Conservation (phyloP, 257 asterid genomes). For the Solanum commersonii region DNA sequence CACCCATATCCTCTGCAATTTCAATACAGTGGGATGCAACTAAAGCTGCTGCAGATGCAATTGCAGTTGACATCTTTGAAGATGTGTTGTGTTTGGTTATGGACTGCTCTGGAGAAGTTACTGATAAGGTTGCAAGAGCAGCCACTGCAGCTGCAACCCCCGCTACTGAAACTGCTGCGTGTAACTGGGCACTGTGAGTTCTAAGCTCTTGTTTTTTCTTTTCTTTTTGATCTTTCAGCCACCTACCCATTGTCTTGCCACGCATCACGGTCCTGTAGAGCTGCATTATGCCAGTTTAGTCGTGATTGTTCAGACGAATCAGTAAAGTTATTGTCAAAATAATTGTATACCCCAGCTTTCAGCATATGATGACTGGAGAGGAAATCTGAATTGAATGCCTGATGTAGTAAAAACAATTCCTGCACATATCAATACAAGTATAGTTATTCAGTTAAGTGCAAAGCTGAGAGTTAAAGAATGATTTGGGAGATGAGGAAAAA, state of each 20-base stretch:
- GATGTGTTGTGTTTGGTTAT: slow-evolving; percentile 26
- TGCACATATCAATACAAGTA: slow-evolving; percentile 9
- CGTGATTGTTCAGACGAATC: neutral
- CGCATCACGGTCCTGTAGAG: slow-evolving; percentile 42
- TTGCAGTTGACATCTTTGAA: slow-evolving; percentile 32
- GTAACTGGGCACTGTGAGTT: slow-evolving; percentile 76
- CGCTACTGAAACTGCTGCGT: slow-evolving; percentile 73
- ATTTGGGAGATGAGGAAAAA: neutral
- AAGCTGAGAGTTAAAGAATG: neutral
- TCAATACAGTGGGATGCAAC: slow-evolving; percentile 95
- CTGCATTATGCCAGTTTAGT: slow-evolving; percentile 13
- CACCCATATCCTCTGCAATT: slow-evolving; percentile 85
- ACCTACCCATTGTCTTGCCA: slow-evolving; percentile 60
- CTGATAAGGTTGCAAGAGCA: slow-evolving; percentile 53
- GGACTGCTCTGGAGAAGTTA: slow-evolving; percentile 32
- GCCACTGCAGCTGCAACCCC: slow-evolving; percentile 93
- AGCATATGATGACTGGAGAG: slow-evolving; percentile 44
- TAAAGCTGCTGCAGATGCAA: slow-evolving; percentile 88
- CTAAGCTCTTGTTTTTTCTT: slow-evolving; percentile 70
- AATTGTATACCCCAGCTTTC: slow-evolving; percentile 42
- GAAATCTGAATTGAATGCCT: slow-evolving; percentile 56
- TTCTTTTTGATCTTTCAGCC: slow-evolving; percentile 77
- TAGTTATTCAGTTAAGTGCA: neutral
- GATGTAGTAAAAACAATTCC: slow-evolving; percentile 63
- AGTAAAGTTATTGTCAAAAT: neutral